These are phyloP conservation scores for Chalciporus chontae DNA, from an alignment of 768 basidiomycete species.

Conservation along the genomic window DNA sequence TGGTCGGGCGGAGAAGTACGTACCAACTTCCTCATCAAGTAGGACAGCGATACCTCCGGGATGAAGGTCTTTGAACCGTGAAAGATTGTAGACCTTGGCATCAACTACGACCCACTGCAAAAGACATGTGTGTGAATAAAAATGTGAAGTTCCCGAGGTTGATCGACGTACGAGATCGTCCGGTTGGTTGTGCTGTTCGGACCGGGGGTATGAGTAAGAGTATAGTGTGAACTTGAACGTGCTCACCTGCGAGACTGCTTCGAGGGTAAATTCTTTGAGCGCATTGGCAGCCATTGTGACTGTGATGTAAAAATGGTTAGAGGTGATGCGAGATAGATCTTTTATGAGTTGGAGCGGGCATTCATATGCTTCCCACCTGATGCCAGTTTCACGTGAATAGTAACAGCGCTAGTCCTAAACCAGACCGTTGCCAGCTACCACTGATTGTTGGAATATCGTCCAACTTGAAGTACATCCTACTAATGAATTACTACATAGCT, in stretches of 20 bases:
- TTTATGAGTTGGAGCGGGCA: neutral
- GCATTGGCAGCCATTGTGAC: slow-evolving; percentile 31
- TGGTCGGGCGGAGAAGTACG: slow-evolving; percentile 19
- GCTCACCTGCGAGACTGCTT: slow-evolving; percentile 56
- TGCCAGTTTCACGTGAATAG: slow-evolving; percentile 4
- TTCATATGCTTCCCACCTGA: neutral
- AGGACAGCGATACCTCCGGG: slow-evolving; percentile 81
- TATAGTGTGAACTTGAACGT: neutral
- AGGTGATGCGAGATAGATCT: neutral
- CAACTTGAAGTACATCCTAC: no score
- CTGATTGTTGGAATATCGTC: no score
- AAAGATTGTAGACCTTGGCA: slow-evolving; percentile 78
- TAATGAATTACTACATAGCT: no score
- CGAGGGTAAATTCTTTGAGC: slow-evolving; percentile 47
- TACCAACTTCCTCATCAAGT: slow-evolving; percentile 74
- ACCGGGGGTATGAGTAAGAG: neutral
- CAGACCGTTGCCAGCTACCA: no score
- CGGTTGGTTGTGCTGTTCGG: slow-evolving; percentile 71
- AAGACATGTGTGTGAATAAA: neutral
- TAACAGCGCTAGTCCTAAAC: neutral
- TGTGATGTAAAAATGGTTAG: neutral
- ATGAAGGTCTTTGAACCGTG: slow-evolving; percentile 76
- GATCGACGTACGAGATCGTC: slow-evolving; percentile 62
- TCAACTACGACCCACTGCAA: slow-evolving; percentile 80
- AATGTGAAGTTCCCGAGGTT: neutral